These are phyloP conservation scores for Neopestalotiopsis sp. DNA, from an alignment of 2,329 filamentous ascomycete species.

Conservation along the genomic window DNA sequence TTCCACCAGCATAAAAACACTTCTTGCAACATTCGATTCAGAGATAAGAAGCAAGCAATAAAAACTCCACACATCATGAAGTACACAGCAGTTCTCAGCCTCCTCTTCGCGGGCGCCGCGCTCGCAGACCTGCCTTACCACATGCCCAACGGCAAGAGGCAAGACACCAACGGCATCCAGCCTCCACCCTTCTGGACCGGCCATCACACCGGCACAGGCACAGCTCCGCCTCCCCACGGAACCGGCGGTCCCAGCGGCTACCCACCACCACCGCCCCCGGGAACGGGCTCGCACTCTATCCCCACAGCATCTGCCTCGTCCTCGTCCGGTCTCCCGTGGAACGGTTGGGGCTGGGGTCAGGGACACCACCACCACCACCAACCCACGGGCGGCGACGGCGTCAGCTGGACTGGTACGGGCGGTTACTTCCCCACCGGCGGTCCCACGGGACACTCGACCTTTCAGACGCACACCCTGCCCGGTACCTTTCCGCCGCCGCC, in stretches of 20 bases:
- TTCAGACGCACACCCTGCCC: no score
- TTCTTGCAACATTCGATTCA: neutral
- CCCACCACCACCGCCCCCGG: neutral
- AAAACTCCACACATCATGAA: constrained; percentile 6
- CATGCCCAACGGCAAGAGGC: neutral
- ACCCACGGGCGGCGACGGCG: no score
- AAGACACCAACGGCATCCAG: neutral
- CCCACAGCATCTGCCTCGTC: neutral
- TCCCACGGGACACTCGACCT: no score
- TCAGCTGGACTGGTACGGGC: no score
- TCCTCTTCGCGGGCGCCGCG: constrained; percentile 7
- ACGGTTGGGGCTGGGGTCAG: no score
- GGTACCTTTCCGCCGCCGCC: no score
- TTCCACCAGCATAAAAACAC: neutral
- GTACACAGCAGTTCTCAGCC: constrained; percentile 4
- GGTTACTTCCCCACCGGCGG: no score
- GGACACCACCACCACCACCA: no score
- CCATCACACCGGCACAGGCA: neutral
- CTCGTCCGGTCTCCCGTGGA: neutral
- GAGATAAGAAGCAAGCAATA: neutral
- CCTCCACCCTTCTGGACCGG: neutral
- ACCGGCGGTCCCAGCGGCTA: neutral
- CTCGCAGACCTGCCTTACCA: constrained; percentile 14
- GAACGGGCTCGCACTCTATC: neutral
- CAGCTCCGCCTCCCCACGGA: neutral